Conservation (phyloP, 306 rosid species). For the Cicer chorassanicum region DNA sequence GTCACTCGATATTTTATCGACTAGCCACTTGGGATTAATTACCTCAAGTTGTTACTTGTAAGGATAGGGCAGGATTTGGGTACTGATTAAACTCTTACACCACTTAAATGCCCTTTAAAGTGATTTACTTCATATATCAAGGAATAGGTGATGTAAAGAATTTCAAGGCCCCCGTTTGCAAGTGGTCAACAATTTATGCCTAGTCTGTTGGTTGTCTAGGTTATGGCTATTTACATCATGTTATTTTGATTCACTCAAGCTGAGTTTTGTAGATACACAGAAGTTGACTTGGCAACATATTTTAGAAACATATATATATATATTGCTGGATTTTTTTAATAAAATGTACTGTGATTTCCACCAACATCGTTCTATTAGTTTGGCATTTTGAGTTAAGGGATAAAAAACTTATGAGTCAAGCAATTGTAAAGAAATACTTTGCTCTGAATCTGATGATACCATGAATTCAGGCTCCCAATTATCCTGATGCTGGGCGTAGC, state of each 20-base stretch:
- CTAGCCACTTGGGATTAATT: conserved; percentile 23
- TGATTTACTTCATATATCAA: conserved; percentile 23
- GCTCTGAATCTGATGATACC: conserved; percentile 39
- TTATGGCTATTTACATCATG: conserved; percentile 4
- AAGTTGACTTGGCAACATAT: conserved; percentile 2
- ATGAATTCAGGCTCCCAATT: conserved; percentile 84
- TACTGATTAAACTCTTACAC: not conserved
- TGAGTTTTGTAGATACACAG: conserved; percentile 19
- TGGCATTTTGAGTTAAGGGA: conserved; percentile 17
- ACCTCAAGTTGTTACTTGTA: conserved; percentile 6
- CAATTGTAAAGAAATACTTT: conserved; percentile 30
- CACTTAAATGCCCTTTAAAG: conserved; percentile 3
- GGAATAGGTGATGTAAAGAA: conserved; percentile 35
- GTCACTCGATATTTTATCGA: conserved; percentile 20
- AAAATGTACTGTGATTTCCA: not conserved
- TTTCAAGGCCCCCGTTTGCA: conserved; percentile 17
- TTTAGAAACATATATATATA: too few species aligned
- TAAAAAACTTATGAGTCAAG: conserved; percentile 29
- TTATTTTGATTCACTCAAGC: conserved; percentile 35
- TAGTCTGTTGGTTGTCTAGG: conserved; percentile 17
- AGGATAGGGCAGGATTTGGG: not conserved
- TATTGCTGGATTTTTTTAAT: conserved; percentile 24
- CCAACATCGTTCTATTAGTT: conserved; percentile 21
- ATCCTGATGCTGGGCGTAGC: conserved; percentile 92
- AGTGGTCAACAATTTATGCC: conserved; percentile 28